Percentiles rank a stretch among this genome's conserved stretches.
phyloP scores from a whole-genome alignment of 73 alveolate species.

The Paraurostyla sp. region DNA sequence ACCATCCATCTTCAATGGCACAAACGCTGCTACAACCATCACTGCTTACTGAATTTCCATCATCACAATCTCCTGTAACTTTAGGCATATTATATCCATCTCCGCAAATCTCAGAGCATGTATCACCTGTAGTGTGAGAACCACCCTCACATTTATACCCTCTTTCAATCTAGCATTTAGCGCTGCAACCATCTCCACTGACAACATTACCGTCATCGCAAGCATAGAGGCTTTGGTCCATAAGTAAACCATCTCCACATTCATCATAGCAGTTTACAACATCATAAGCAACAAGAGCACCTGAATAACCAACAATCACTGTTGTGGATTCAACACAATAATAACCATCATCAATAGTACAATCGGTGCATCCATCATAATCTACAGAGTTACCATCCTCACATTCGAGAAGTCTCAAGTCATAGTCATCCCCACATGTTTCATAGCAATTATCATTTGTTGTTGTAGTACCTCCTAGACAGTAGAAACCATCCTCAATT shows the following conservation, averaged over 20 bases:
- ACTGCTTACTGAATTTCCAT: background rate
- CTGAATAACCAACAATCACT: too few species aligned
- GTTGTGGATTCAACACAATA: too few species aligned
- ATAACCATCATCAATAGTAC: too few species aligned
- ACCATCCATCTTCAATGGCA: conserved; percentile 44
- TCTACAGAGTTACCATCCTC: too few species aligned
- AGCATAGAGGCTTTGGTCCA: too few species aligned
- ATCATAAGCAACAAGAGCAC: too few species aligned
- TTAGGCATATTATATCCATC: background rate
- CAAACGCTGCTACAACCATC: conserved; percentile 50
- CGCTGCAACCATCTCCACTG: background rate
- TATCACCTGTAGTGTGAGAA: background rate
- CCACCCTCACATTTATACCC: background rate
- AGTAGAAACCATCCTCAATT: background rate
- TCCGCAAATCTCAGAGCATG: background rate
- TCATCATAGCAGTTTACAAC: background rate
- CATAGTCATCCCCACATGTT: conserved; percentile 45
- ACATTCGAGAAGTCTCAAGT: too few species aligned
- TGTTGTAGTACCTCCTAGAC: background rate
- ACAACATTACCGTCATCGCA: too few species aligned
- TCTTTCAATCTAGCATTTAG: background rate
- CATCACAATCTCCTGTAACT: too few species aligned
- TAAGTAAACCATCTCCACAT: background rate
- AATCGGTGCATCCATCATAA: too few species aligned
- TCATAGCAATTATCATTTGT: conserved; percentile 28